Evolutionary conservation across 2,329 filamentous ascomycete genomes (phyloP).

Genomic region (Scleromitrula shiraiana): DNA sequence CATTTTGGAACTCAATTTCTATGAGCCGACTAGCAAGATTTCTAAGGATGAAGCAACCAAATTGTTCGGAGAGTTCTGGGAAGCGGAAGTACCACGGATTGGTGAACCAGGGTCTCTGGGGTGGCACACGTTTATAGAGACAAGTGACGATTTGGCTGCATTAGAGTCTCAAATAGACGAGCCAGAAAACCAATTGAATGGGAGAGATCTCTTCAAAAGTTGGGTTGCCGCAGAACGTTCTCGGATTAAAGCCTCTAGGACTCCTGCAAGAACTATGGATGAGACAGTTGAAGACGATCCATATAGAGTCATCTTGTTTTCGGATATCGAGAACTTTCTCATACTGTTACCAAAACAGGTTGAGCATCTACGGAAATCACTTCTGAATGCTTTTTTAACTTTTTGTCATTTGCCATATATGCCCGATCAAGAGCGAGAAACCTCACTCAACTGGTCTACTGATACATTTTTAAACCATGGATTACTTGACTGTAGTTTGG

Average conservation of each 20-base stretch:
- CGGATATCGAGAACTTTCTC: slow-evolving; percentile 62
- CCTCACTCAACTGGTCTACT: slow-evolving; percentile 31
- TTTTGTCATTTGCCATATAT: slow-evolving; percentile 58
- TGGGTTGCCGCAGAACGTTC: slow-evolving; percentile 48
- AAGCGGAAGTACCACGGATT: slow-evolving; percentile 69
- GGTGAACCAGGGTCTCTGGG: slow-evolving; percentile 66
- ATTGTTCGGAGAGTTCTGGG: slow-evolving; percentile 72
- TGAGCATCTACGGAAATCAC: slow-evolving; percentile 32
- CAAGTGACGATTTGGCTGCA: slow-evolving; percentile 16
- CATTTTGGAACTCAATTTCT: slow-evolving; percentile 63
- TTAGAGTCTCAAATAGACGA: slow-evolving; percentile 19
- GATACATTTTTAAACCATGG: slow-evolving; percentile 48
- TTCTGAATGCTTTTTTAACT: slow-evolving; percentile 63
- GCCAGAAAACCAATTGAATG: slow-evolving; percentile 11
- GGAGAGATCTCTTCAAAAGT: slow-evolving; percentile 31
- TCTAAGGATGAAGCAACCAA: slow-evolving; percentile 14
- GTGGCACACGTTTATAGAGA: slow-evolving; percentile 52
- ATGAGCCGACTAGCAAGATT: slow-evolving; percentile 37
- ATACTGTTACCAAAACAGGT: slow-evolving; percentile 40
- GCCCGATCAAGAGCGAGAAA: slow-evolving; percentile 16
- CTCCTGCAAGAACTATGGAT: slow-evolving; percentile 68
- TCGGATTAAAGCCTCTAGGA: slow-evolving; percentile 38
- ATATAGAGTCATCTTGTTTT: slow-evolving; percentile 71
- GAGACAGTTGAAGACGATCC: slow-evolving; percentile 71
- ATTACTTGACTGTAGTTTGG: slow-evolving; percentile 24